Conservation (phyloP, 805 yeast species). For the Saccharomycopsis schoenii region DNA sequence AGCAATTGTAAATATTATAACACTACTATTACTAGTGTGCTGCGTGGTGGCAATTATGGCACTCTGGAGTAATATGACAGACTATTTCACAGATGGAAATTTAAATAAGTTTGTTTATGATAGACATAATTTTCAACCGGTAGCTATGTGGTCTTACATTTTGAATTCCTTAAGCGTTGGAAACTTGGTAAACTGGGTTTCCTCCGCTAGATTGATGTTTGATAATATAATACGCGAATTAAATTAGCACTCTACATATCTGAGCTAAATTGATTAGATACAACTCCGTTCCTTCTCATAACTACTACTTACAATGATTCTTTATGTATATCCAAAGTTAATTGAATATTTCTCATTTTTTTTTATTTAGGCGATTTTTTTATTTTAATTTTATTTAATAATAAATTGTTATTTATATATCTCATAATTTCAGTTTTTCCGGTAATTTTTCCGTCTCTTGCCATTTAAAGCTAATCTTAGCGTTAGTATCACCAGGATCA, state of each 20-base stretch:
- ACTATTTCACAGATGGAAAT: not conserved
- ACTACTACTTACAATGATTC: too few species aligned
- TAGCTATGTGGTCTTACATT: not conserved
- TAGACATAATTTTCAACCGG: not conserved
- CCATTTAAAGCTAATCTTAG: constrained; percentile 58
- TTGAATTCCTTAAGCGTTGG: not conserved
- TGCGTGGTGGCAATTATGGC: not conserved
- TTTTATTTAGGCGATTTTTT: not conserved
- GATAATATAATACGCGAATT: not conserved
- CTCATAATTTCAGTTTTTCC: not conserved
- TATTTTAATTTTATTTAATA: not conserved
- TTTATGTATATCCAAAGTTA: too few species aligned
- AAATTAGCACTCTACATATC: not conserved
- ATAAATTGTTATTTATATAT: not conserved
- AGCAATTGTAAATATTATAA: not conserved
- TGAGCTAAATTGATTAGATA: not conserved
- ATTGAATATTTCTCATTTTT: too few species aligned
- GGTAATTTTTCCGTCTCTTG: constrained; percentile 27
- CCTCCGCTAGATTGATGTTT: not conserved
- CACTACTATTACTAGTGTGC: not conserved
- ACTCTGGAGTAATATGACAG: not conserved
- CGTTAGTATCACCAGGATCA: constrained; percentile 42
- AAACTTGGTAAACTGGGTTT: not conserved
- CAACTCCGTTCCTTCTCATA: too few species aligned
- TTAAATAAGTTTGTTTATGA: not conserved